Base-by-base conservation (phyloP, 2,329 filamentous ascomycete genomes). In the Talaromyces sp. region DNA sequence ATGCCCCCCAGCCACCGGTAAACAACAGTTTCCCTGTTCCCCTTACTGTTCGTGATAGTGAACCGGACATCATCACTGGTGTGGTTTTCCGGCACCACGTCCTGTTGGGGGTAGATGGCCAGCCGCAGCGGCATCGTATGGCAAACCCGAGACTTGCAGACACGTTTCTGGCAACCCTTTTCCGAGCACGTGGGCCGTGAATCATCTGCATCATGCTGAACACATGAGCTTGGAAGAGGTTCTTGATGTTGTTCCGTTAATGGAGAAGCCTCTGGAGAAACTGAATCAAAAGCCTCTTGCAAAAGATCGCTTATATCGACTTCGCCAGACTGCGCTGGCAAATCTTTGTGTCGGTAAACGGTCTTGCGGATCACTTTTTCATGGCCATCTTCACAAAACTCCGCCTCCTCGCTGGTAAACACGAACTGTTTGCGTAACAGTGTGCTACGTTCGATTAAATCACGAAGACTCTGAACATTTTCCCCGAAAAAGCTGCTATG, bases 1-100 rank as follows among this genome's bases (percentile, higher is more conserved):
- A 77, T 70, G 1, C 75, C 74, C 0, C 75, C 75, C 15, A 77
- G 62, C 74, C 74, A 77, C 36, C 73, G 71, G 60, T 77, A 77
- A 1, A 60, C 61, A 7, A 70, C 74, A 1, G 54, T 57, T 10
- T 65, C 56, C 11, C 61, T 28, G 4, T 61, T n/a, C 0, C 65
- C 66, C 0, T 65, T 27, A 1, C 39, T 13, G 56, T 55, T 27
- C 55, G 73, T 74, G 2, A 62, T 22, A 10, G 44, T 39, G 47
- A 63, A 28, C 22, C 75, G 63, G 0, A 51, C 58, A 22, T 75
- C 58, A 52, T 71, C 62, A 9, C 64, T 61, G 4, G 63, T 47
- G 11, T 72, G 73, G 58, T 74, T 72, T 6, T 67, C 62, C 1
- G 65, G 63, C 1, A 60, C 64, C 19, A 57, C 25, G 28, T 49